These are phyloP conservation scores for Beauveria scarabaeidicola DNA, from an alignment of 2,329 filamentous ascomycete genomes.

Conservation along the genomic window DNA sequence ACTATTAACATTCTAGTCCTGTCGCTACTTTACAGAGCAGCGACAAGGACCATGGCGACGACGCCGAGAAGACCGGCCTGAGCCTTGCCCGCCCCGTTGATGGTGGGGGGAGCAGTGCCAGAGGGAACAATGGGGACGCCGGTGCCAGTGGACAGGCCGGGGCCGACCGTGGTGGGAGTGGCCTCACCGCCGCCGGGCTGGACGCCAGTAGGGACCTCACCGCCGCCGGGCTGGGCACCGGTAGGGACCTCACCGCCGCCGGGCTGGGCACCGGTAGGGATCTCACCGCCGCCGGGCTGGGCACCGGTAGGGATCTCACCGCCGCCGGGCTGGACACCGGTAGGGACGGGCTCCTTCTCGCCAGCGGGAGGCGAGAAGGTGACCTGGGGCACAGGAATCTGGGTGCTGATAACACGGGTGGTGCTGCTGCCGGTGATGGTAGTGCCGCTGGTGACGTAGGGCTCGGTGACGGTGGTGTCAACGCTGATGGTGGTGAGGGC, in stretches of 20 bases:
- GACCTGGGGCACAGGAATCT: conserved; percentile 45
- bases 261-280: conserved; percentile 18
- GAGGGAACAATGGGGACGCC: conserved; percentile 19
- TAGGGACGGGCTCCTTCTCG: conserved; percentile 9
- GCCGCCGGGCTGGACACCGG: not conserved
- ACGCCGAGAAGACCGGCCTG: conserved; percentile 37
- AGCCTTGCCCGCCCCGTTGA: conserved; percentile 31
- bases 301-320: conserved; percentile 18
- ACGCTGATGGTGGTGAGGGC: conserved; percentile 44
- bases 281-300: conserved; percentile 15
- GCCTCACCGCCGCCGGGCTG: conserved; percentile 12
- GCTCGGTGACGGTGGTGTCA: conserved; percentile 38
- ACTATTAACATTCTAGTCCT: not conserved
- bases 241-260: conserved; percentile 21
- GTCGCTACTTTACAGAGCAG: conserved; percentile 34
- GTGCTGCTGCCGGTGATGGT: conserved; percentile 36
- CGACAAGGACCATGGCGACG: conserved; percentile 35
- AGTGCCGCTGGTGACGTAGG: conserved; percentile 40
- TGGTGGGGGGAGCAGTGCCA: conserved; percentile 26
- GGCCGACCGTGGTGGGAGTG: conserved; percentile 14
- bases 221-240: not conserved
- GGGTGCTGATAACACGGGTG: conserved; percentile 42
- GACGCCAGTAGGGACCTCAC: not conserved
- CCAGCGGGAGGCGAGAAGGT: conserved; percentile 33
- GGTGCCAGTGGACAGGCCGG: too few relatives aligned